Evolutionary conservation across 1,284 basidiomycete species (phyloP).

Genomic region (Serendipita sp.): DNA sequence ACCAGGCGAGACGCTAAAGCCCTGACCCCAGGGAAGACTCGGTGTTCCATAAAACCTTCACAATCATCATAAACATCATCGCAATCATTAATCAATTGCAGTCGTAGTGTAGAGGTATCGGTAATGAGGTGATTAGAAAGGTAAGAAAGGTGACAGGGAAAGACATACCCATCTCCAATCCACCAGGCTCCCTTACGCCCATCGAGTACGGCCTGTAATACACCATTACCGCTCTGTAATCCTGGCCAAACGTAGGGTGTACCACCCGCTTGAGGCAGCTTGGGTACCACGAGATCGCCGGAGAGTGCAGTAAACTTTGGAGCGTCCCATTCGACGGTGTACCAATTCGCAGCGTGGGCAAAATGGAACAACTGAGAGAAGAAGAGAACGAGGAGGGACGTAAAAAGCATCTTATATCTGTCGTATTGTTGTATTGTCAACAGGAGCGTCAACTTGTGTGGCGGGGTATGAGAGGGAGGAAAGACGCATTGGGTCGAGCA

Average conservation of each 20-base stretch:
- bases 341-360: constrained; percentile 18
- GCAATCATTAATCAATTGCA: too few species aligned
- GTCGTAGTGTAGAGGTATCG: too few species aligned
- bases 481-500: too few species aligned
- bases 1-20: constrained; percentile 22
- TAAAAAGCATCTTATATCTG: neutral
- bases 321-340: constrained; percentile 23
- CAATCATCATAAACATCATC: neutral
- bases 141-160: neutral
- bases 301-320: constrained; percentile 20
- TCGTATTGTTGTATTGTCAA: too few species aligned
- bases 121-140: neutral
- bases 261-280: constrained; percentile 6
- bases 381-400: constrained; percentile 14
- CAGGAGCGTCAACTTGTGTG: too few species aligned
- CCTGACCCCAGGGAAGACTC: constrained; percentile 21
- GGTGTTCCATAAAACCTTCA: constrained; percentile 20
- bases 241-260: constrained; percentile 23
- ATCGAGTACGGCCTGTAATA: constrained; percentile 22
- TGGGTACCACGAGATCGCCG: constrained; percentile 3
- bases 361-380: constrained; percentile 22
- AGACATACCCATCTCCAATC: constrained; percentile 18
- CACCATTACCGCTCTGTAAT: constrained; percentile 21
- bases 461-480: too few species aligned
- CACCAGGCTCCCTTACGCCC: constrained; percentile 21